A percentile compares a stretch with the other conserved stretches of the same genome.
Evolutionary conservation across 2,329 filamentous ascomycete species (phyloP).

Genomic region (Chlorencoelia australis): DNA sequence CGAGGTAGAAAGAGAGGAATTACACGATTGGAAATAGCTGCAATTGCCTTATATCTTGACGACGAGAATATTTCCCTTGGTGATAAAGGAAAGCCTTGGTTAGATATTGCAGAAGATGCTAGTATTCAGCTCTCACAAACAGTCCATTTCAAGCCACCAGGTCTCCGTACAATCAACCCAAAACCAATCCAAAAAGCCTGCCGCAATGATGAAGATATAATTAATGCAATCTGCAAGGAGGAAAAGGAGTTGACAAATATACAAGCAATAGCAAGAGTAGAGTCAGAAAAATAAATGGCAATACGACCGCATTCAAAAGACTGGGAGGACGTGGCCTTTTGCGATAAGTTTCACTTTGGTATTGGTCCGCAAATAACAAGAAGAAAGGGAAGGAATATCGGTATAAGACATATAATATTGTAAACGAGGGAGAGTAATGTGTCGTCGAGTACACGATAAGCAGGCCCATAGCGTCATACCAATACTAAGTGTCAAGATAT

Average conservation of each 20-base stretch:
- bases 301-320: background rate
- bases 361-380: conserved; percentile 1
- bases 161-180: background rate
- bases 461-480: no score
- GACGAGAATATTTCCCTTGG: background rate
- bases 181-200: background rate
- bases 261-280: background rate
- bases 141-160: background rate
- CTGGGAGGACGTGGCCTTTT: conserved; percentile 2
- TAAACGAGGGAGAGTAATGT: no score
- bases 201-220: conserved; percentile 1
- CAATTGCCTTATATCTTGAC: conserved; percentile 3
- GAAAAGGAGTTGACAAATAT: conserved; percentile 1
- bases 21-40: background rate
- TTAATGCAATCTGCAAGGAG: conserved; percentile 3
- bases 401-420: background rate
- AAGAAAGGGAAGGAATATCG: background rate
- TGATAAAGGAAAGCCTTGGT: conserved; percentile 1
- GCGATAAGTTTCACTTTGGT: no score
- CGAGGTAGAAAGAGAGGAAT: background rate
- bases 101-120: conserved; percentile 1
- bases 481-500: no score
- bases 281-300: background rate
- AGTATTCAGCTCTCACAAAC: background rate
- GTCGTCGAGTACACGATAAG: no score